Base-by-base conservation (phyloP, 2,329 filamentous ascomycete species). In the Nigrospora sphaerica region DNA sequence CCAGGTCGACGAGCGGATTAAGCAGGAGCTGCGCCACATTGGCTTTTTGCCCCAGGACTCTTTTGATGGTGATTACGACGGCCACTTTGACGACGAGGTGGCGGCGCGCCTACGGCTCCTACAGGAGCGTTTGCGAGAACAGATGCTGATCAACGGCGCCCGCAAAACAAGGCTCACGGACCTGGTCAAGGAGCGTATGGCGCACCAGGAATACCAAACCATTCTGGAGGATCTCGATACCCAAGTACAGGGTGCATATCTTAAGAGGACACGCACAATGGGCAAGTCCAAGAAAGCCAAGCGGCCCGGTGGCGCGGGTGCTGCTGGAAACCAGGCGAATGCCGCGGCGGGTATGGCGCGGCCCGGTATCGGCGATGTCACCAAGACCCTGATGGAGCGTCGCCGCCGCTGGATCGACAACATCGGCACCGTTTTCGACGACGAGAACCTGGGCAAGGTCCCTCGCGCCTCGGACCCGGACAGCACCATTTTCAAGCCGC, bases 201-300 rank as follows among this genome's bases (percentile, higher is more conserved):
- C 93, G 0, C 85, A 93, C 68, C 93, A 98, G 62, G 93, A 98
- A 64, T 98, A 95, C 71, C 86, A 85, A 64, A 96, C 90, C 46
- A 98, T 98, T 57, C 85, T 95, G 43, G 93, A 98, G 62, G 93
- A 98, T 63, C 82, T 98, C 18, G 93, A 98, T 71, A 83, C 84
- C 37, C 93, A 97, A 63, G 90, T 97, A 37, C 91, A 97, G 61
- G 85, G 88, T 44, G 92, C 93, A 4, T 98, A 97, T 61, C 82
- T 95, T 39, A 98, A 98, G 71, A 86, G 93, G 19, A 97, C 92
- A 28, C 83, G 93, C 40, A 95, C 89, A 1, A 85, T 97, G 69
- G 88, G 91, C 63, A 95, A 97, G 71, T 89, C 83, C 65, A 95
- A 95, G 66, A 95, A 95, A 70, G 85, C 90, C 47, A 92, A 95